These are phyloP conservation scores for Diaporthe helianthi DNA, from an alignment of 2,329 filamentous ascomycete species.

Conservation along the genomic window DNA sequence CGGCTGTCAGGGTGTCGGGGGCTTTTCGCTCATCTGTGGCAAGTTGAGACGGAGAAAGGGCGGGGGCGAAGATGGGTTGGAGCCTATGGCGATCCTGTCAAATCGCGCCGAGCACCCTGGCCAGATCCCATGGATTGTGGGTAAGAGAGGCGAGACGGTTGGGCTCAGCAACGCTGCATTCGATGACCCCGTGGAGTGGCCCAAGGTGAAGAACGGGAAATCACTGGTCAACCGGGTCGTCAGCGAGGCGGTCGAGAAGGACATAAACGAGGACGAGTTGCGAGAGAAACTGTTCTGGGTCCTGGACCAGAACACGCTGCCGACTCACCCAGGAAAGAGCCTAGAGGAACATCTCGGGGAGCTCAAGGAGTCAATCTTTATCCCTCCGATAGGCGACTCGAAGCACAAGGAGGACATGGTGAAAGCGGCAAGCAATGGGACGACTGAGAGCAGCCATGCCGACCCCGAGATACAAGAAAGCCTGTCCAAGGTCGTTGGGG, in stretches of 20 bases:
- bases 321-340: conserved; percentile 49
- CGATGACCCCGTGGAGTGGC: conserved; percentile 61
- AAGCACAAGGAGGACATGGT: conserved; percentile 54
- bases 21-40: conserved; percentile 71
- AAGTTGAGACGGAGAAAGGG: conserved; percentile 52
- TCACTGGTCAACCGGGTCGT: conserved; percentile 53
- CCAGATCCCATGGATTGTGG: conserved; percentile 65
- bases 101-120: conserved; percentile 62
- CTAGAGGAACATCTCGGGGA: conserved; percentile 61
- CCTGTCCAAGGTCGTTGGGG: conserved; percentile 40
- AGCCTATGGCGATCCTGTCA: conserved; percentile 66
- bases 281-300: conserved; percentile 59
- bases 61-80: conserved; percentile 41
- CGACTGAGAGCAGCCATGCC: conserved; percentile 46
- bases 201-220: conserved; percentile 64
- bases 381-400: conserved; percentile 63
- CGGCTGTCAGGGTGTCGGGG: conserved; percentile 67
- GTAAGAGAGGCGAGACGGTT: conserved; percentile 58
- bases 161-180: conserved; percentile 70
- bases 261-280: conserved; percentile 55
- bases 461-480: conserved; percentile 45
- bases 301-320: conserved; percentile 65
- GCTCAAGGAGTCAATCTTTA: conserved; percentile 67
- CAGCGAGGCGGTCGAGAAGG: conserved; percentile 46
- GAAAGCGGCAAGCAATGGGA: conserved; percentile 44